phyloP scores from a whole-genome alignment of 805 yeast species.

The Yueomyces sinensis region DNA sequence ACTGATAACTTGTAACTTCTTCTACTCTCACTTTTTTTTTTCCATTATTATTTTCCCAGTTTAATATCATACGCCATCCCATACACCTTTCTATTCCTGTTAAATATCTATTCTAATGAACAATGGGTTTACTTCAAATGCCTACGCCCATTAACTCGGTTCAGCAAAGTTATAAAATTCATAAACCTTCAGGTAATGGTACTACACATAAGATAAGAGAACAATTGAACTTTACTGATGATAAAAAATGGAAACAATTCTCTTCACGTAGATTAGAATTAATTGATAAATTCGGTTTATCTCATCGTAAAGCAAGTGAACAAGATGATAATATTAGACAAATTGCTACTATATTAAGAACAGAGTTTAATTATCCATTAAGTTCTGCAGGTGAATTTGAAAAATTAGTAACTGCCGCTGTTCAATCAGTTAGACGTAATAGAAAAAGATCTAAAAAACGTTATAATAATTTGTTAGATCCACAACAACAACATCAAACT shows the following conservation, averaged over 20 bases:
- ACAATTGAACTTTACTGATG: slow-evolving; percentile 65
- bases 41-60: too few species aligned
- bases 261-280: slow-evolving; percentile 83
- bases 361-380: slow-evolving; percentile 61
- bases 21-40: too few species aligned
- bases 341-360: slow-evolving; percentile 65
- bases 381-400: slow-evolving; percentile 63
- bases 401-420: slow-evolving; percentile 81
- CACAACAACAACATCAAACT: background rate
- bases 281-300: slow-evolving; percentile 55
- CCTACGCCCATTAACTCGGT: background rate
- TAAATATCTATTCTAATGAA: too few species aligned
- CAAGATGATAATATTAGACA: slow-evolving; percentile 72
- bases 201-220: slow-evolving; percentile 31
- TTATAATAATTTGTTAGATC: background rate
- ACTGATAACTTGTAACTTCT: too few species aligned
- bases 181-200: slow-evolving; percentile 20
- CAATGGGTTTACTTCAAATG: background rate
- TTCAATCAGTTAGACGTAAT: slow-evolving; percentile 85
- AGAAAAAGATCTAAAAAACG: slow-evolving; percentile 49
- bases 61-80: too few species aligned
- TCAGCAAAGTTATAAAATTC: slow-evolving; percentile 1
- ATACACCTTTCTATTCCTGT: too few species aligned
- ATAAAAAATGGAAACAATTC: slow-evolving; percentile 75
- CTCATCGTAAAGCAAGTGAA: slow-evolving; percentile 73